Evolutionary conservation across 1,284 basidiomycete species (phyloP), one percentile per base, ranked within the genome.

Genomic region (Calocybe gambosa): DNA sequence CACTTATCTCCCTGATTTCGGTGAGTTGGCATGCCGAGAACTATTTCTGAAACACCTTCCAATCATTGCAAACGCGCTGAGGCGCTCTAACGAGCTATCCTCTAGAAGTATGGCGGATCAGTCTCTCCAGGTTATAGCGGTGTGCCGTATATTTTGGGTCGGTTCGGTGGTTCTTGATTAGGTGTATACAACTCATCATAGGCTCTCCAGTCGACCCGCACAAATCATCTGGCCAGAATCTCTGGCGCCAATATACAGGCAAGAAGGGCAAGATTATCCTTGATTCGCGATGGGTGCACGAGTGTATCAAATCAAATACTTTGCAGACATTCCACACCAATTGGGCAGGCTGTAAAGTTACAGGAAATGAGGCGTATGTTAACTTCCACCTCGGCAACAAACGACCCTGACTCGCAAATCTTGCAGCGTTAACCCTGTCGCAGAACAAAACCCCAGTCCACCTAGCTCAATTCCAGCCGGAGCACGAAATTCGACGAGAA

Each of bases 211-310:
- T 86, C 51, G 80, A 89, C 56, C 82, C 88, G 5, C 73, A 80
- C 54, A 85, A 82, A 55, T 71, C 79, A 48, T 84, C 85, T n/a
- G 88, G 87, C 3, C 86, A 89, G 61, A 87, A 78, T 55, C 62
- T 90, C 2, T 88, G 77, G 61, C 76, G 85, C 25, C 83, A 87
- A 56, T 89, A 86, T 61, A 75, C 73, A 2, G 74, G 75, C 38
- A 89, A 88, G 66, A 89, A 85, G 61, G 79, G 76, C 26, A 89
- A 89, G 59, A 71, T 88, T 36, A 76, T 90, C 2, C 75, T 90
- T 5, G 71, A 77, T 55, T 73, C 76, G 3, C 74, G 74, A 39
- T 90, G 87, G 87, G 73, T 87, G 19, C 71, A 76, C 46, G 83
- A 86, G 58, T 90, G 87, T 56, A 69, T 90, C 54, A 75, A 79